Evolutionary conservation across 139 green algal species (phyloP), one percentile per base, ranked within the genome.

Genomic region (Gonium pectorale): DNA sequence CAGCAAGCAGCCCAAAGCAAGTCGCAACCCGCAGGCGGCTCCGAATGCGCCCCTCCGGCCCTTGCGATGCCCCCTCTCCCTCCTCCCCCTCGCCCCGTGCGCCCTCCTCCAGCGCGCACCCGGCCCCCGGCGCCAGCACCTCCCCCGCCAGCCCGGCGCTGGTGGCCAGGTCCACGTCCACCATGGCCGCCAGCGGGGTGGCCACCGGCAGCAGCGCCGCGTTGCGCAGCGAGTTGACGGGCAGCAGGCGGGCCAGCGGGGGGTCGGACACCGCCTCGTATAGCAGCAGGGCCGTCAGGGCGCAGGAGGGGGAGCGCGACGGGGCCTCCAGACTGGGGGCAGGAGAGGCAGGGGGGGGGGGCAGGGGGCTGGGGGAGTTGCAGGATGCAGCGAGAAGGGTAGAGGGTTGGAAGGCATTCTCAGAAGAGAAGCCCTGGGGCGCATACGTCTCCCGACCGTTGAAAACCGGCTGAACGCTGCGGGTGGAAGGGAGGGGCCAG

Each of bases 211-310:
- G 73, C 80, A 93, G 40, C 17, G 86, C 90, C 17, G 86, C 80
- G 63, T 93, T 91, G 24, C 90, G 73, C 74, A 93, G 74, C 3
- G 62, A 80, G 44, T 93, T 93, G 86, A 93, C 91, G 62, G 90
- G 90, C 54, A 93, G 83, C 68, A 93, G 64, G 8, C 59, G 40
- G 17, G 22, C 26, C 87, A 93, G 81, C 38, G 89, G 46, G 4
- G 82, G 72, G 51, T 89, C 89, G 9, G 80, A 19, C 27, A 90
- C 73, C 19, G 67, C 63, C 85, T 93, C 90, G 41, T 84, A 88
- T 69, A 93, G 66, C 81, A 93, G 81, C 85, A 89, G 78, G 21
- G 86, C 67, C 26, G 85, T 82, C 41, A 91, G 80, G 38, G 82
- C 56, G 66, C 88, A 92, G 62, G 56, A 7, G 19, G 43, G 64